Percentiles rank a stretch among this genome's conserved stretches.
Conservation (phyloP, 768 basidiomycete species). For the Pisolithus marmoratus region DNA sequence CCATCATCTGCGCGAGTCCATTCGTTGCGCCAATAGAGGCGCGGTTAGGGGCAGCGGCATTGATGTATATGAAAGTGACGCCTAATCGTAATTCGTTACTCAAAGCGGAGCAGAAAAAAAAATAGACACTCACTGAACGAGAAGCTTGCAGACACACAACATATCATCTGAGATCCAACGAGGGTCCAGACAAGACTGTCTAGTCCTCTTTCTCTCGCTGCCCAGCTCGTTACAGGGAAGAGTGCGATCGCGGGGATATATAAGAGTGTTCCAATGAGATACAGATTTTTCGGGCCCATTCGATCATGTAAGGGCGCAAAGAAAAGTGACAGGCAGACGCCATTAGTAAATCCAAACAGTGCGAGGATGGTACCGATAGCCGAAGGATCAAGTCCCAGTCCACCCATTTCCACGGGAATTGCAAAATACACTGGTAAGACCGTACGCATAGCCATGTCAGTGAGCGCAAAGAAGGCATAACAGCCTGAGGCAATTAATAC, state of each 20-base stretch:
- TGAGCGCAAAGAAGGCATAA: conserved; percentile 57
- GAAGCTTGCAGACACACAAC: conserved; percentile 39
- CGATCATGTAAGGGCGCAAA: conserved; percentile 56
- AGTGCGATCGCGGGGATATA: conserved; percentile 58
- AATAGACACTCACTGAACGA: conserved; percentile 45
- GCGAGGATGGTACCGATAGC: conserved; percentile 63
- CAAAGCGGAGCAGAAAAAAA: not conserved
- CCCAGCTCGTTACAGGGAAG: conserved; percentile 42
- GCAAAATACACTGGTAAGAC: conserved; percentile 68
- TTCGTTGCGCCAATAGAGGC: conserved; percentile 70
- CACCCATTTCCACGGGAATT: conserved; percentile 64
- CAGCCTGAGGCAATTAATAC: conserved; percentile 60
- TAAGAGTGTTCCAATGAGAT: conserved; percentile 36
- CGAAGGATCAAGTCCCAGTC: conserved; percentile 62
- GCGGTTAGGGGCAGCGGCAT: conserved; percentile 58
- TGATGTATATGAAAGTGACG: conserved; percentile 65
- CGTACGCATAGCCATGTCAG: conserved; percentile 63
- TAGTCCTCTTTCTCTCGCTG: conserved; percentile 48
- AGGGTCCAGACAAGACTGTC: conserved; percentile 41
- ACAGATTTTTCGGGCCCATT: conserved; percentile 60
- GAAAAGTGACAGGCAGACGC: conserved; percentile 58
- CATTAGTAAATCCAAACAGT: conserved; percentile 56
- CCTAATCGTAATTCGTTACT: conserved; percentile 33
- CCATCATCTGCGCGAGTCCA: conserved; percentile 47
- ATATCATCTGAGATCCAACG: conserved; percentile 42